These are phyloP conservation scores for Eucalyptus viminalis DNA, from an alignment of 345 rosid genomes.

Conservation along the genomic window DNA sequence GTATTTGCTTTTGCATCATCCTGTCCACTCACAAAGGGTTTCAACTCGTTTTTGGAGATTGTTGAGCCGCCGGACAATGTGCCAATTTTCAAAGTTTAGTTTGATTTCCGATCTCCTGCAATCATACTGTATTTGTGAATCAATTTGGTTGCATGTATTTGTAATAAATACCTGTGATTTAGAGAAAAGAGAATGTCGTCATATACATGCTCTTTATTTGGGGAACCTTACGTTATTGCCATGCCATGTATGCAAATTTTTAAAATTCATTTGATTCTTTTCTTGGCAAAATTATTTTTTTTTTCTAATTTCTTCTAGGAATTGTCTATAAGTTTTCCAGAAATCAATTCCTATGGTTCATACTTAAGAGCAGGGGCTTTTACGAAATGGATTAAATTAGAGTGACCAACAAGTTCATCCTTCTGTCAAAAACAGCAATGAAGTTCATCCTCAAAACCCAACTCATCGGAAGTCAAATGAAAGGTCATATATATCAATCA, in stretches of 20 bases:
- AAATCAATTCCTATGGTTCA: background rate
- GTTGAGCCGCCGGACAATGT: background rate
- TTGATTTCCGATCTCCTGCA: background rate
- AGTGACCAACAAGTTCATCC: background rate
- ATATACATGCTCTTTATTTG: background rate
- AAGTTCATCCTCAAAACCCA: background rate
- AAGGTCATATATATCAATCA: background rate
- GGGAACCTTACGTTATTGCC: background rate
- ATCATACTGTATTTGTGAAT: background rate
- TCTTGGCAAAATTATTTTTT: background rate
- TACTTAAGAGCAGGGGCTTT: background rate
- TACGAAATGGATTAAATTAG: background rate
- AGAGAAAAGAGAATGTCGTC: background rate
- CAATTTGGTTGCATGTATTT: background rate
- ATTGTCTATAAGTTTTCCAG: background rate
- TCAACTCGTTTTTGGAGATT: too few species aligned
- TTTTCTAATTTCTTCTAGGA: background rate
- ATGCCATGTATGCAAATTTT: background rate
- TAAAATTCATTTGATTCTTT: background rate
- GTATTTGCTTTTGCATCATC: background rate
- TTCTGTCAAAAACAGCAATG: background rate
- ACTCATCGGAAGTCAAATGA: background rate
- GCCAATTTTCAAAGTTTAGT: background rate
- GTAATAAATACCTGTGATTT: background rate
- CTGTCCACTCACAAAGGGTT: background rate